Conservation (phyloP, 495 filamentous ascomycete species). For the Trichoderma orchidacearum region DNA sequence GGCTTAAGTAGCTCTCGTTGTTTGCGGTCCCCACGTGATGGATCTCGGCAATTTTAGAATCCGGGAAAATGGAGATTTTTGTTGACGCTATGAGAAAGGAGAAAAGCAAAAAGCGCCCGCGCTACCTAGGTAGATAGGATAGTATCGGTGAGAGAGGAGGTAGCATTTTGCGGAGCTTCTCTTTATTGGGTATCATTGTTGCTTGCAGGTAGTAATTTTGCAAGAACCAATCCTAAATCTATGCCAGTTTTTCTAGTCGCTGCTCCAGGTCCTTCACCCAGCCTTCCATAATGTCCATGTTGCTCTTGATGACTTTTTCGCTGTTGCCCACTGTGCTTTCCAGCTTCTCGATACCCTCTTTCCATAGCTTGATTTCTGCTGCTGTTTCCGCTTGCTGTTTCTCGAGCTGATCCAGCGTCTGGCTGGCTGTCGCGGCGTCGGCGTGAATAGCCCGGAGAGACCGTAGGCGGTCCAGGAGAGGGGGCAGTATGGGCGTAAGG, state of each 20-base stretch:
- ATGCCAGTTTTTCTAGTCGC: conserved; percentile 45
- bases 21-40: background rate
- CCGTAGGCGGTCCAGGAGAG: conserved; percentile 71
- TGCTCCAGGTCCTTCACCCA: conserved; percentile 85
- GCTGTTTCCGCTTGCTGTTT: conserved; percentile 70
- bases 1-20: background rate
- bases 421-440: conserved; percentile 73
- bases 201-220: conserved; percentile 14
- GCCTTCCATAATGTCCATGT: conserved; percentile 66
- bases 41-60: background rate
- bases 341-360: conserved; percentile 63
- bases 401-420: conserved; percentile 63
- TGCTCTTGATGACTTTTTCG: conserved; percentile 54
- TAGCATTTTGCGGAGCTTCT: background rate
- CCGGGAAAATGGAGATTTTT: background rate
- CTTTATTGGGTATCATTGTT: background rate
- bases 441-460: conserved; percentile 76
- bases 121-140: no score
- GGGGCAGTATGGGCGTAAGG: conserved; percentile 70
- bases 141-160: background rate
- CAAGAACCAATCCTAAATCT: conserved; percentile 6
- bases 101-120: no score
- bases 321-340: conserved; percentile 58
- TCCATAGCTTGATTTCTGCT: conserved; percentile 74
- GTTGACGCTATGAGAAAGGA: no score